Conservation (phyloP, 2,329 filamentous ascomycete genomes). For the Raffaelea albimanens region DNA sequence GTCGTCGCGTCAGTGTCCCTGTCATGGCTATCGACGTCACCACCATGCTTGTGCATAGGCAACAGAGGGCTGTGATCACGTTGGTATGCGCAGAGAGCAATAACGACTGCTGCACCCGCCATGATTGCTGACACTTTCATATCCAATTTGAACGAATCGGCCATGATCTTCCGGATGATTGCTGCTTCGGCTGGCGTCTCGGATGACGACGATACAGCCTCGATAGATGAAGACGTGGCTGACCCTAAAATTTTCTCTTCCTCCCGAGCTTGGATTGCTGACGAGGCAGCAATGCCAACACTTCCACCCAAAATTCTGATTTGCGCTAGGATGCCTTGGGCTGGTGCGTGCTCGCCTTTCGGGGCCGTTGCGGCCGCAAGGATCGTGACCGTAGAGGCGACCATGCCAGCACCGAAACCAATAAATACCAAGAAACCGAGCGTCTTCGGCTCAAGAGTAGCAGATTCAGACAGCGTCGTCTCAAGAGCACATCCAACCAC, state of each 20-base stretch:
- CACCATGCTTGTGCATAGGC: constrained; percentile 8
- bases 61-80: constrained; percentile 15
- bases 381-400: constrained; percentile 37
- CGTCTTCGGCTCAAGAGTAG: constrained; percentile 31
- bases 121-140: constrained; percentile 37
- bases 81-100: constrained; percentile 29
- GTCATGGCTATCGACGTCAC: not conserved
- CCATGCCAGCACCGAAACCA: constrained; percentile 43
- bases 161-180: constrained; percentile 28
- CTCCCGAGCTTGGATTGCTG: constrained; percentile 31
- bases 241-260: constrained; percentile 20
- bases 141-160: constrained; percentile 33
- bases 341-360: constrained; percentile 30
- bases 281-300: constrained; percentile 43
- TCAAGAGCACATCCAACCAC: constrained; percentile 37
- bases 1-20: no score
- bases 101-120: constrained; percentile 28
- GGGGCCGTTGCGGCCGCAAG: constrained; percentile 31
- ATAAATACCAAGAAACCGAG: constrained; percentile 40
- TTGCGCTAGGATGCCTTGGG: constrained; percentile 44
- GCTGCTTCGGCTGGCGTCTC: constrained; percentile 14
- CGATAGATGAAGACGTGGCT: constrained; percentile 17
- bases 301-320: constrained; percentile 43
- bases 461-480: constrained; percentile 25
- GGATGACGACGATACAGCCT: constrained; percentile 6